Conservation (phyloP, 306 rosid species). For the Vachellia pachyceras region DNA sequence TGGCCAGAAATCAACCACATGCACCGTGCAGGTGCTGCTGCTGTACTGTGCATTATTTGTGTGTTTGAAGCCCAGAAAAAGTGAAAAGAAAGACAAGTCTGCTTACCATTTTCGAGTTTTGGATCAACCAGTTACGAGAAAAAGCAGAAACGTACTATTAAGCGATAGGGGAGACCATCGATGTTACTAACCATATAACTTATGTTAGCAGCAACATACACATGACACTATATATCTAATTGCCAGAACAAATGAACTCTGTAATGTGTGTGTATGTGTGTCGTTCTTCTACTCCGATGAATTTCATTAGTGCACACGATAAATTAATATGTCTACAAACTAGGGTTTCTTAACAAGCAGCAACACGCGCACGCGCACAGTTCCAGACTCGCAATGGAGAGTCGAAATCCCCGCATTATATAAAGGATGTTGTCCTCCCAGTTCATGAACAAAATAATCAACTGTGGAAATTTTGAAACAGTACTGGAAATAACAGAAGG, state of each 20-base stretch:
- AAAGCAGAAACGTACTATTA: not conserved
- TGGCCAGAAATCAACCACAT: not conserved
- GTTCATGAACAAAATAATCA: not conserved
- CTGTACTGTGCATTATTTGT: not conserved
- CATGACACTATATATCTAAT: not conserved
- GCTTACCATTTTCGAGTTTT: not conserved
- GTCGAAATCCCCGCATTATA: not conserved
- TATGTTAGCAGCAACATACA: not conserved
- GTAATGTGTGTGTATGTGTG: too few relatives aligned
- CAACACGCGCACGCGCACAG: not conserved
- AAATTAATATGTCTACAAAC: not conserved
- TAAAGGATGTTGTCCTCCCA: not conserved
- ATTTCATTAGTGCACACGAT: not conserved
- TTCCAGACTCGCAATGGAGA: not conserved
- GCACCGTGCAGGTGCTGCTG: too few relatives aligned
- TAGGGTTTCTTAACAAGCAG: conserved; percentile 10
- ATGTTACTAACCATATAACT: not conserved
- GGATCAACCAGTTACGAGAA: not conserved
- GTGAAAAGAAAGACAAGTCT: not conserved
- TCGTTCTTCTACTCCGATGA: not conserved
- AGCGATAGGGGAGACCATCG: not conserved
- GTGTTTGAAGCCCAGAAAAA: not conserved
- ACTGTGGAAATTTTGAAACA: not conserved
- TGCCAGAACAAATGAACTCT: too few relatives aligned
- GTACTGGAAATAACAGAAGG: not conserved